Evolutionary conservation across 257 asterid genomes (phyloP), one percentile per base, ranked within the genome.

Genomic region (Solanum peruvianum): DNA sequence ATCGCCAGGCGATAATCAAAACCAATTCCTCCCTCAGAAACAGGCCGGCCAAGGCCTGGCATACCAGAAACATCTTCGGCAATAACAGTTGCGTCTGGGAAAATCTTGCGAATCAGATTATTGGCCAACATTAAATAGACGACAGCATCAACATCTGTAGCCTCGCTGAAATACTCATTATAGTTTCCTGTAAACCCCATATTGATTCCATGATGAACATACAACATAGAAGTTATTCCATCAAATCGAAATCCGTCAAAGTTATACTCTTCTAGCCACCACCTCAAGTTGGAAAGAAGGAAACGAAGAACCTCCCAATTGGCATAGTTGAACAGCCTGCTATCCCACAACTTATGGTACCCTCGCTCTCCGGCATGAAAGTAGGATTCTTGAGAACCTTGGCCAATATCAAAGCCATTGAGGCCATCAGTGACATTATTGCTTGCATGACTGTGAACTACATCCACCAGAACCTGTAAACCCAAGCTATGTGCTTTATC

Each of bases 21-120:
- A 89, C 99, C 99, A 82, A 93, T 91, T 70, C 99, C 99, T 37
- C 99, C 99, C 86, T 97, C 99, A 31, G 93, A 91, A 47, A 93
- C 96, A 52, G 93, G 95, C 56, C 96, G 92, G 71, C 99, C 90
- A 86, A 97, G 94, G 82, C 99, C 99, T 27, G 99, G 99, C 97
- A 94, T 94, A 58, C 99, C 99, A 82, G 99, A 97, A 87, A 97
- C 99, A 91, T 97, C 99, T 91, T 97, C 99, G 64, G 99, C 99
- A 71, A 97, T 86, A 84, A 96, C 95, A 87, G 93, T 94, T 75
- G 98, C 99, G 84, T 97, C 95, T 21, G 98, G 98, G 89, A 93
- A 90, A 87, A 97, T 87, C 87, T 92, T 88, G 89, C 92, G 98
- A 78, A 95, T 92, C 87, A 97, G 93, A 93, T 93, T 81, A 92